Percentiles rank a stretch among this genome's conserved stretches.
phyloP scores from a whole-genome alignment of 2,329 filamentous ascomycete genomes.

The Cordyceps fumosorosea region DNA sequence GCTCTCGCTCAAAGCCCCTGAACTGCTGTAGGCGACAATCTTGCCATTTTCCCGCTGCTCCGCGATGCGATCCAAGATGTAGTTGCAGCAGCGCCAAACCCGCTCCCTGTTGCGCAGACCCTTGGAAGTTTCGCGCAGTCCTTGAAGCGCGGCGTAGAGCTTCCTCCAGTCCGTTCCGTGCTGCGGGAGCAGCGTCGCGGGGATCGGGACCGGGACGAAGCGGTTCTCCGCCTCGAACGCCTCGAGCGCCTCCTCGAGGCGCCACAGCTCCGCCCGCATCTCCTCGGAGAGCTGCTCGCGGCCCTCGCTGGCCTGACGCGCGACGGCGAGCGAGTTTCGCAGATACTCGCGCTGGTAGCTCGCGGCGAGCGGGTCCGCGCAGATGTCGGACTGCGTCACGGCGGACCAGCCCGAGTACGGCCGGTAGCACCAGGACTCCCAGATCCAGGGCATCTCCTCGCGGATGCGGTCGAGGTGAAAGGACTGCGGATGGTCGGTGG shows the following conservation, averaged over 20 bases:
- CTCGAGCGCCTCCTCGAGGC: neutral
- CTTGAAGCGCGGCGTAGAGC: constrained; percentile 12
- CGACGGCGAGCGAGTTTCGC: neutral
- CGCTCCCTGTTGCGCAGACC: constrained; percentile 15
- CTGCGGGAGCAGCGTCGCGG: neutral
- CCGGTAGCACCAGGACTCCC: constrained; percentile 15
- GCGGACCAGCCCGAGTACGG: constrained; percentile 12
- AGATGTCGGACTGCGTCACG: constrained; percentile 5
- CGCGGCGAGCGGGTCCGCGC: neutral
- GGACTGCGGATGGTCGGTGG: neutral
- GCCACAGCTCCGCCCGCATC: neutral
- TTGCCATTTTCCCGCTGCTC: constrained; percentile 2
- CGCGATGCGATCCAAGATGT: constrained; percentile 10
- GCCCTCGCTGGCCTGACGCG: neutral
- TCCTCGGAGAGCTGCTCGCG: neutral
- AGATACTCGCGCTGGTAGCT: constrained; percentile 2
- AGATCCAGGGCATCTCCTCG: constrained; percentile 15
- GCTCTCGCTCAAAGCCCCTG: neutral
- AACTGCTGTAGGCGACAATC: neutral
- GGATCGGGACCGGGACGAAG: constrained; percentile 1
- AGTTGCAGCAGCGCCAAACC: constrained; percentile 14
- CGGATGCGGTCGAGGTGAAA: constrained; percentile 5
- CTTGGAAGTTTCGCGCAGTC: neutral
- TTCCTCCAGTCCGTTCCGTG: constrained; percentile 16
- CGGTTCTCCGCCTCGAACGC: neutral